Evolutionary conservation across 2,329 filamentous ascomycete species (phyloP).

Genomic region (Seiridium unicorne): DNA sequence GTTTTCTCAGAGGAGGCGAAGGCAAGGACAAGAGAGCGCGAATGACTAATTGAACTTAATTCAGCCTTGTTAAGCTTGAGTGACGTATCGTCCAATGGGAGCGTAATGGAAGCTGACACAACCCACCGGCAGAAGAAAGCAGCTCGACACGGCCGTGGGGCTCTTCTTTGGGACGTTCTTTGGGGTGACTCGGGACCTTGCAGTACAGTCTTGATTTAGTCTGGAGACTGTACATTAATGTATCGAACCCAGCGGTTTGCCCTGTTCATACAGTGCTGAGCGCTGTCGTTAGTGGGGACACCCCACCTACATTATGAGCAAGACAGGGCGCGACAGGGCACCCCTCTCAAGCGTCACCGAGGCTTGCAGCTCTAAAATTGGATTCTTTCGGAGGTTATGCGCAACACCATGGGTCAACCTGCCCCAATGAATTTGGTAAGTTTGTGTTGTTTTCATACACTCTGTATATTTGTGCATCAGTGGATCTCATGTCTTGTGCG

Average conservation of each 20-base stretch:
- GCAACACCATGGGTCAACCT: slow-evolving; percentile 10
- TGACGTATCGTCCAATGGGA: not conserved
- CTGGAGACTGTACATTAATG: too few species aligned
- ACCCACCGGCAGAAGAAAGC: too few species aligned
- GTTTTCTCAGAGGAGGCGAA: not conserved
- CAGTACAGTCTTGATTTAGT: too few species aligned
- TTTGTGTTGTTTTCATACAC: not conserved
- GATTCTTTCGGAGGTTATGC: slow-evolving; percentile 16
- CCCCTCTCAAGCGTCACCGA: slow-evolving; percentile 10
- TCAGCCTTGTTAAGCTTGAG: not conserved
- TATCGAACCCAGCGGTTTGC: too few species aligned
- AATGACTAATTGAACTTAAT: not conserved
- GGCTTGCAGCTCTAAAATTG: slow-evolving; percentile 21
- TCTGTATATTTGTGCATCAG: too few species aligned
- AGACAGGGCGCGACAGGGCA: slow-evolving; percentile 10
- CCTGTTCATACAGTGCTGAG: not conserved
- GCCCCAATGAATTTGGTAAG: not conserved
- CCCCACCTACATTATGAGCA: not conserved
- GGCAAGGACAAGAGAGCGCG: too few species aligned
- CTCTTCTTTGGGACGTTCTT: too few species aligned
- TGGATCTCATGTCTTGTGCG: too few species aligned
- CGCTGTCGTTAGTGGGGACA: not conserved
- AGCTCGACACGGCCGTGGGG: too few species aligned
- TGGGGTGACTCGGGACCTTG: too few species aligned
- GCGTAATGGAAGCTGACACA: too few species aligned